phyloP scores from a whole-genome alignment of 345 rosid genomes.

The Mallotus nudiflorus region DNA sequence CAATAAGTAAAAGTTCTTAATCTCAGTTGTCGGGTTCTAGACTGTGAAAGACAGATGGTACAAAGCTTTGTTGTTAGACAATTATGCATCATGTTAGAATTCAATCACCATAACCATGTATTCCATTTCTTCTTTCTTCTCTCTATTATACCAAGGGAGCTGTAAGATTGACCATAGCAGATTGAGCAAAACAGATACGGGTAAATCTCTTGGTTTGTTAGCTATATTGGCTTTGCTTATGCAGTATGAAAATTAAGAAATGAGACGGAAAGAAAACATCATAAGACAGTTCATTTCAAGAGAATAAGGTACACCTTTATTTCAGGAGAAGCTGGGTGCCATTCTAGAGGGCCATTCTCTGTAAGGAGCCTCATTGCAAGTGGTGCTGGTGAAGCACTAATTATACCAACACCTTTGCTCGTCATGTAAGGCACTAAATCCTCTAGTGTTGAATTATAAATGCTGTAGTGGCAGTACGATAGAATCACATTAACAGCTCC shows the following conservation, averaged over 20 bases:
- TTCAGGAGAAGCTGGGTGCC: conserved; percentile 94
- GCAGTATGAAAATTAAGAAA: background rate
- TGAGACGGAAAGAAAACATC: background rate
- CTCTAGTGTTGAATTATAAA: conserved; percentile 66
- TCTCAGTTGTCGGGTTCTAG: background rate
- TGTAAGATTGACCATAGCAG: background rate
- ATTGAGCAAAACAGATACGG: background rate
- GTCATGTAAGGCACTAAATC: conserved; percentile 84
- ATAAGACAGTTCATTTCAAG: background rate
- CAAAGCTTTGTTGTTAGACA: background rate
- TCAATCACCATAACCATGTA: background rate
- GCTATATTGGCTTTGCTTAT: conserved; percentile 6
- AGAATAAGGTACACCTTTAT: conserved; percentile 53
- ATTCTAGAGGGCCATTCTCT: conserved; percentile 85
- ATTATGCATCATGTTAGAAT: background rate
- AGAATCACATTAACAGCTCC: conserved; percentile 73
- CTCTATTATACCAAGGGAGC: background rate
- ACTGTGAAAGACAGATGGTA: background rate
- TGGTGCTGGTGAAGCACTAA: conserved; percentile 88
- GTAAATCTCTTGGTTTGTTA: background rate
- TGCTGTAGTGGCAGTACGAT: conserved; percentile 78
- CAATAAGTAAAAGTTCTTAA: background rate
- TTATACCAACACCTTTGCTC: conserved; percentile 79
- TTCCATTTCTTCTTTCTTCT: no score
- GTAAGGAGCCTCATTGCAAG: conserved; percentile 92